Base-by-base conservation (phyloP, 768 basidiomycete genomes). In the Calocybe indica region DNA sequence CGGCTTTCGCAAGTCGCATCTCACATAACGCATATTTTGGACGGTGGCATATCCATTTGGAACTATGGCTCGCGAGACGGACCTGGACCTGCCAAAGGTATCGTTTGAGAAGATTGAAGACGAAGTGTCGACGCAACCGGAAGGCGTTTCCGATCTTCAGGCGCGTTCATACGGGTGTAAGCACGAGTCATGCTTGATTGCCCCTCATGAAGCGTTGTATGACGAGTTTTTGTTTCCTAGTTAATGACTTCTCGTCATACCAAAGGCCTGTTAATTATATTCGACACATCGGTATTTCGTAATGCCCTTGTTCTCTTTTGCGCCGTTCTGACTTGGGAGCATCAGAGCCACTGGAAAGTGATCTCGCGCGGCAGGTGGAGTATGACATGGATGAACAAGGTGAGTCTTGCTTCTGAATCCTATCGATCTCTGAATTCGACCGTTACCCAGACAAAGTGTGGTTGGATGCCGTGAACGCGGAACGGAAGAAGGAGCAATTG, bases 341-440 rank as follows among this genome's bases (percentile, higher is more conserved):
- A 32, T 40, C 59, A 91, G 93, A 96, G 58, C 95, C 95, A 0
- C 71, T 96, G 54, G 95, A 99, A 62, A 82, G 80, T 40, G 96
- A 99, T 54, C 79, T 98, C 12, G 86, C 87, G 6, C 79, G 81
- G 35, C 92, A 95, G 55, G 95, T 99, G 15, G 96, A 98, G 64
- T 99, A 99, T 72, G 96, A 98, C 61, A 98, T 99, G 93, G 96
- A 98, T 60, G 96, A 97, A 61, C 94, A 97, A 80, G 94, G 92
- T 87, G 34, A 13, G 72, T 57, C 8, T 13, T 45, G 44, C 49
- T 34, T 48, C 37, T 29, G 37, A 12, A 34, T 15, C 5, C 35
- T 46, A 12, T 38, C 35, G 42, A 38, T 13, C 36, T 29, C 13
- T 33, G 30, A 33, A 43, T 10, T 22, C 43, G 47, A 38, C 36